Evolutionary conservation across 2,329 filamentous ascomycete species (phyloP), one percentile per base, ranked within the genome.

Genomic region (Aotearoamyces nothofagi): DNA sequence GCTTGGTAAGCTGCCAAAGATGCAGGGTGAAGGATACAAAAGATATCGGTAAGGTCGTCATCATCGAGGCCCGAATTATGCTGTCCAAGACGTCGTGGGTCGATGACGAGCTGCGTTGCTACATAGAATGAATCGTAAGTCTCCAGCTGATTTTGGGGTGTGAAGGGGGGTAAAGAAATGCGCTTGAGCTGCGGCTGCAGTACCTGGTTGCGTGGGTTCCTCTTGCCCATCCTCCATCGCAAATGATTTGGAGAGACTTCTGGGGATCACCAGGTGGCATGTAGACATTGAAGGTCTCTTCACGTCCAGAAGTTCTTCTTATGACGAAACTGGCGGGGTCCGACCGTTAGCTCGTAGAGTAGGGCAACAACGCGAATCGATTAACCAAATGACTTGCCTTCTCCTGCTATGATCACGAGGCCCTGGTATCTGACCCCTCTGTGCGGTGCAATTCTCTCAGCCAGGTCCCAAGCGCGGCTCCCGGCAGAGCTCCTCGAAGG

Each of bases 21-120:
- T 39, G 70, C 71, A 8, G 87, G 86, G 41, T 92, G 75, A 15
- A 96, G 66, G 33, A 94, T 73, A 55, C 84, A 92, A 39, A 93
- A 70, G 41, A 94, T 82, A 54, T 94, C 86, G 36, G 81, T 70
- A 27, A 90, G 69, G 50, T 93, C 86, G 39, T 80, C 69, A 41
- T 86, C 77, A 30, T 69, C 77, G 36, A 94, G 73, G 32, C 81
- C 82, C 22, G 82, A 90, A 49, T 82, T 80, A 52, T 82, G 78
- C 49, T 77, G 66, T 32, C 83, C 83, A 36, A 80, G 51, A 31
- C 83, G 74, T 37, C 83, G 71, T 22, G 83, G 82, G 50, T 94
- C 84, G 39, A 84, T 59, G 44, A 79, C 71, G 48, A 72, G 74
- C 50, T 92, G 84, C 10, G 84, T 92, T 32, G 77, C 74, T 71